Conservation (phyloP, 495 filamentous ascomycete species). For the Clavariopsis aquatica region DNA sequence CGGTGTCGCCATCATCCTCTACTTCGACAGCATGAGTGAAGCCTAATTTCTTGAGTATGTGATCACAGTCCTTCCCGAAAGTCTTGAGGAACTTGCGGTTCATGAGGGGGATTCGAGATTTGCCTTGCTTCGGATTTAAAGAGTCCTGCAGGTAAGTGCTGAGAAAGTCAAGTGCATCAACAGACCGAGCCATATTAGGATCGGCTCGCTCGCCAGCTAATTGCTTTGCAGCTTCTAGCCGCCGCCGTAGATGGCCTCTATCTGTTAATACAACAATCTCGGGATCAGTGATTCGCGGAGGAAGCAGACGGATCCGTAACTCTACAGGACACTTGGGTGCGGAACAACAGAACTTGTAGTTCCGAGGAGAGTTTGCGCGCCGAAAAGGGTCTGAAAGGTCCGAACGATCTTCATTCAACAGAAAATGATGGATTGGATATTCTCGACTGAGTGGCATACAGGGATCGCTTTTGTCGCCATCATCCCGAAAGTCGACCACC, state of each 20-base stretch:
- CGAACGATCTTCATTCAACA: constrained; percentile 18
- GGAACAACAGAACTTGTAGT: constrained; percentile 62
- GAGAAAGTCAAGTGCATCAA: constrained; percentile 58
- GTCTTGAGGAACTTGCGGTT: constrained; percentile 73
- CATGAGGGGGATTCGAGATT: constrained; percentile 56
- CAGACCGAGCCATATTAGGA: constrained; percentile 49
- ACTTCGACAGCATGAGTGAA: constrained; percentile 50
- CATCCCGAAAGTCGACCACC: constrained; percentile 46
- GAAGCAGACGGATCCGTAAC: constrained; percentile 57
- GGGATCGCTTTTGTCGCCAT: constrained; percentile 21
- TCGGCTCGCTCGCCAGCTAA: constrained; percentile 62
- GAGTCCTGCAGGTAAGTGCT: constrained; percentile 65
- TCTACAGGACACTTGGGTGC: constrained; percentile 55
- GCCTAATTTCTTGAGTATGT: constrained; percentile 63
- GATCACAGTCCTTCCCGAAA: constrained; percentile 65
- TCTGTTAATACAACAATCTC: constrained; percentile 61
- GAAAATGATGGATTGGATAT: constrained; percentile 48
- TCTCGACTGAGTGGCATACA: constrained; percentile 40
- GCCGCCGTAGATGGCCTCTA: constrained; percentile 52
- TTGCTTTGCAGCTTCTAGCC: constrained; percentile 55
- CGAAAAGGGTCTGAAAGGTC: neutral
- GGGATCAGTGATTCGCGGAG: constrained; percentile 54
- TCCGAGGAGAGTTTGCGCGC: constrained; percentile 12
- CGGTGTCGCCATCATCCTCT: constrained; percentile 12
- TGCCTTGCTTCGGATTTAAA: constrained; percentile 54